phyloP scores from a whole-genome alignment of 441 rosid genomes.

The Euphorbia corollata region DNA sequence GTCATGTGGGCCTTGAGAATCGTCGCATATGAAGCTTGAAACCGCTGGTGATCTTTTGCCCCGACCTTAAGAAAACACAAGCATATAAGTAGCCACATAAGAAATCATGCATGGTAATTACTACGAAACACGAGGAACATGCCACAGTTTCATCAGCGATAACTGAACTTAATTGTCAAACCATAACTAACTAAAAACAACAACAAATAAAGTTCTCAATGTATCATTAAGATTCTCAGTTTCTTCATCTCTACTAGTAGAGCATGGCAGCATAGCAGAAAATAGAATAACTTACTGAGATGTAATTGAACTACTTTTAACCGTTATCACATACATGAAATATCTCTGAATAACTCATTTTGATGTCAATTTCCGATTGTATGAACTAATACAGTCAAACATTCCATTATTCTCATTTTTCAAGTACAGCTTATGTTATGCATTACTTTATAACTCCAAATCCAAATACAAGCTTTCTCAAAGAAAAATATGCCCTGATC shows the following conservation, averaged over 20 bases:
- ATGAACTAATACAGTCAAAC: neutral
- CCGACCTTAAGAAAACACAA: conserved; percentile 48
- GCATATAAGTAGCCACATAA: too few relatives aligned
- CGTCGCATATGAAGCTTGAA: conserved; percentile 89
- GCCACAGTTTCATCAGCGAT: neutral
- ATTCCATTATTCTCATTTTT: neutral
- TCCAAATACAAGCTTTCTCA: too few relatives aligned
- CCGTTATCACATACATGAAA: neutral
- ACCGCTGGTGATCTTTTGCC: conserved; percentile 77
- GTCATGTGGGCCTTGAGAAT: conserved; percentile 91
- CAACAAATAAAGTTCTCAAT: neutral
- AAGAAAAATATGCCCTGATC: neutral
- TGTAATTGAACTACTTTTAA: too few relatives aligned
- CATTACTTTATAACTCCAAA: neutral
- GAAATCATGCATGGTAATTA: conserved; percentile 1
- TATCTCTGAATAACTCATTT: neutral
- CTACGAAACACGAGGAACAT: conserved; percentile 1
- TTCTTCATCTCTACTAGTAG: too few relatives aligned
- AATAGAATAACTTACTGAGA: too few relatives aligned
- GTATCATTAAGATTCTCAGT: neutral
- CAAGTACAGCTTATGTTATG: neutral
- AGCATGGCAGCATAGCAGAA: too few relatives aligned
- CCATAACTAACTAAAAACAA: too few relatives aligned
- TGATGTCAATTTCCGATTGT: neutral
- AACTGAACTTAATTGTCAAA: neutral